Percentiles rank a stretch among this genome's conserved stretches.
phyloP scores from a whole-genome alignment of 1,284 basidiomycete genomes.

The Cutaneotrichosporon curvatum region DNA sequence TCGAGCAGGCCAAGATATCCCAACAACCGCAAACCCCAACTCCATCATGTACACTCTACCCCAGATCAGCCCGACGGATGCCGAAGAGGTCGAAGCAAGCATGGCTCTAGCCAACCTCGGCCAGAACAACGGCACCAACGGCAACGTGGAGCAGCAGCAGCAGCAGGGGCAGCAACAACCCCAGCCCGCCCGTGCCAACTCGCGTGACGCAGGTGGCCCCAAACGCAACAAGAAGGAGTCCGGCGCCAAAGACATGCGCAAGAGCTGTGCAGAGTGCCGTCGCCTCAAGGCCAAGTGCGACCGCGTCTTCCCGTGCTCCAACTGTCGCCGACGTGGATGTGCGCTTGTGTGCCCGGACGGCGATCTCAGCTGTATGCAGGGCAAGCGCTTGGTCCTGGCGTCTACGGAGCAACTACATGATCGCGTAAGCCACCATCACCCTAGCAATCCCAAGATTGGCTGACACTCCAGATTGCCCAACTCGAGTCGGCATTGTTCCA shows the following conservation, averaged over 20 bases:
- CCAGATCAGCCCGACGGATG: neutral
- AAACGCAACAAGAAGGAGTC: constrained; percentile 14
- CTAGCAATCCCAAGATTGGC: neutral
- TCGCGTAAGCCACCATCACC: constrained; percentile 17
- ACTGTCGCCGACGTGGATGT: constrained; percentile 40
- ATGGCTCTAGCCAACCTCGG: constrained; percentile 30
- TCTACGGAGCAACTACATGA: constrained; percentile 42
- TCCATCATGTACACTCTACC: neutral
- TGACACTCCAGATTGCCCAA: constrained; percentile 24
- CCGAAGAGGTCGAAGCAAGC: constrained; percentile 29
- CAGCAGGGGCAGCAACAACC: neutral
- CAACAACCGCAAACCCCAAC: too few species aligned
- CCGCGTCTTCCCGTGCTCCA: constrained; percentile 40
- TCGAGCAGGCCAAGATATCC: too few species aligned
- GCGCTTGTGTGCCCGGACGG: constrained; percentile 41
- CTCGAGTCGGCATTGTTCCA: constrained; percentile 38
- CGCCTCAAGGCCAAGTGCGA: constrained; percentile 43
- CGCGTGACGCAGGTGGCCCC: neutral
- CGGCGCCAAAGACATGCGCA: constrained; percentile 21
- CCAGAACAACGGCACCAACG: neutral
- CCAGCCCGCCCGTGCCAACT: neutral
- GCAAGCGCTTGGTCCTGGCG: constrained; percentile 40
- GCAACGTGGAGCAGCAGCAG: neutral
- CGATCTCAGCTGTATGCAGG: constrained; percentile 43
- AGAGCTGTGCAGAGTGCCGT: constrained; percentile 40